Evolutionary conservation across 2,329 filamentous ascomycete species (phyloP), one percentile per base, ranked within the genome.

Genomic region (Chaetomium strumarium): DNA sequence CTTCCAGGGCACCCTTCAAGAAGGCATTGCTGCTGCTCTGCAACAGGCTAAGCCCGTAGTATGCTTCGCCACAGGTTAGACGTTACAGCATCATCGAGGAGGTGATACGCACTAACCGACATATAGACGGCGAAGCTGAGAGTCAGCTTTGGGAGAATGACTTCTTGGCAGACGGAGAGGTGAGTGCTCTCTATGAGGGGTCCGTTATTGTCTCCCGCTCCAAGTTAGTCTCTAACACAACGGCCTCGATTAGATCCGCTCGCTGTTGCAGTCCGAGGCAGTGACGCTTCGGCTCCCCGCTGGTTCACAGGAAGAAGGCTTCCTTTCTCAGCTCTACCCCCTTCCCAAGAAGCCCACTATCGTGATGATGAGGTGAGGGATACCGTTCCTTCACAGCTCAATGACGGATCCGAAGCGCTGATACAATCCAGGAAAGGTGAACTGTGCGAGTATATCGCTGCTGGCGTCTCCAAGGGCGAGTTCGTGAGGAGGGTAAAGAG

Each of bases 271-370:
- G 24, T 72, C 77, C 34, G 80, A 84, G 63, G 80, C 88, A 2
- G 75, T 96, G 17, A 71, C 85, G 8, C 74, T 96, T 19, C 81
- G 85, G 46, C 75, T 96, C 19, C 70, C 76, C 33, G 82, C 84
- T 16, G 88, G 85, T 19, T 90, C 87, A 2, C 80, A 86, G 59
- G 90, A 96, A 72, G 90, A 90, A 10, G 83, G 80, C 6, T 95
- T 90, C 63, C 75, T 97, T 13, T 80, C 84, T 10, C 88, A 88
- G 42, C 88, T 96, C 63, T 95, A 89, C 62, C 88, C 89, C 0
- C 73, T 96, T n/a, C 79, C 81, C 1, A 82, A 82, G 59, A 82
- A 83, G n/a, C 91, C 92, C 0, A 86, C 86, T 1, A 70, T 96
- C 9, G 78, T 96, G 14, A 74, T 95, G 17, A 91, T 96, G 61